Base-by-base conservation (phyloP, 1,284 basidiomycete species). In the Moesziomyces globuligerus region DNA sequence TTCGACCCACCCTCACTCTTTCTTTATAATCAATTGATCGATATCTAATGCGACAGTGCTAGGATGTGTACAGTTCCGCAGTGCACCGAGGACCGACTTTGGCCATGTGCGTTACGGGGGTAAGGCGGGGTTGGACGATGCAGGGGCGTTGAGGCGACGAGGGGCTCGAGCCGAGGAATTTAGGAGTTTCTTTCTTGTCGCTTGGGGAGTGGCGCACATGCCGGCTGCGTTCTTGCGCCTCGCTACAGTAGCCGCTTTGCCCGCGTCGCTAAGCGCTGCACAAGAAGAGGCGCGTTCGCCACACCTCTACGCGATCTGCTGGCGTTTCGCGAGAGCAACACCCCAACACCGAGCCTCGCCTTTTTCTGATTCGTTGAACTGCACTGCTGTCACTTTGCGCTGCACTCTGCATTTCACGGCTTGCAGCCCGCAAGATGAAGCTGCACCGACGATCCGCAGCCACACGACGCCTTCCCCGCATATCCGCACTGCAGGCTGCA, bases 141-240 rank as follows among this genome's bases (percentile, higher is more conserved):
- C 32, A 39, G 20, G 38, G 9, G 32, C 15, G 32, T 13, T 34
- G 32, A 34, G 32, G 32, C 15, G 32, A 17, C 10, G 6, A 11
- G 32, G 17, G 17, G 32, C n/a, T n/a, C 32, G 32, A 34, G 32
- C 32, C 17, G 15, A 34, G 15, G 32, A 34, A 34, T 41, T n/a
- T 11, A 38, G 36, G 36, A 38, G 20, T 38, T 41, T 41, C 23
- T n/a, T 41, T 39, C 18, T 10, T 18, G 18, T 39, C 21, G 38
- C 18, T 34, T 34, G 32, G 15, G 6, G 7, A 4, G 32, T 17
- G 18, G n/a, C 38, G 5, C 8, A 10, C 21, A 41, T 24, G 40
- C 23, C 40, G 40, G 40, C 40, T 41, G 23, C 23, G 40, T 41
- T 26, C 40, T 24, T 41, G 21, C 13, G 24, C 10, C 21, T 39